These are phyloP conservation scores for Oxalis stricta DNA, from an alignment of 441 rosid genomes.

Conservation along the genomic window DNA sequence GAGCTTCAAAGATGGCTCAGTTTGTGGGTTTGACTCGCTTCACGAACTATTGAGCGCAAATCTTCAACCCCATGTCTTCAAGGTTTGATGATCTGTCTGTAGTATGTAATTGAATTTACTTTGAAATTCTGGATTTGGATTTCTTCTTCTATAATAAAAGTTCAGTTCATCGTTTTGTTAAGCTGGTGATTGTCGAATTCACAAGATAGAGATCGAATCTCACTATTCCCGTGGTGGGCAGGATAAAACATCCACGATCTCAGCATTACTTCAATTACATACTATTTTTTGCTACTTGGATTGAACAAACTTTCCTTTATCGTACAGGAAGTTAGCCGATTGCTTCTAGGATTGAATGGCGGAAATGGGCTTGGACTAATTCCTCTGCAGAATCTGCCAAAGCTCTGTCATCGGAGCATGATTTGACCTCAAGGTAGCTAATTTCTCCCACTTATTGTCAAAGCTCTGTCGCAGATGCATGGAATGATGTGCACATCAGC, in stretches of 20 bases:
- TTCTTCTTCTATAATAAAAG: not conserved
- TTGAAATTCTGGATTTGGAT: not conserved
- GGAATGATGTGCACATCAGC: no score
- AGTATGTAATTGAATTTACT: not conserved
- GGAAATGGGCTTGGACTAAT: constrained; percentile 41
- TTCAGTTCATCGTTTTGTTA: no score
- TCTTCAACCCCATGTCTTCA: constrained; percentile 64
- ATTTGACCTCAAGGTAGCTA: constrained; percentile 64
- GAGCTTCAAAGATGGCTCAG: constrained; percentile 34
- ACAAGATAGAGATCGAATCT: no score
- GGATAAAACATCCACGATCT: no score
- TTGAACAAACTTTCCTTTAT: not conserved
- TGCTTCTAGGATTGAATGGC: constrained; percentile 69
- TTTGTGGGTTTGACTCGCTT: constrained; percentile 73
- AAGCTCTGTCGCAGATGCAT: no score
- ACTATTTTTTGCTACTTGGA: not conserved
- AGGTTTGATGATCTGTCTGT: constrained; percentile 25
- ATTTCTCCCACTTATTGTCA: not conserved
- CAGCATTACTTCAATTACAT: not conserved
- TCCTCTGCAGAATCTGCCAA: constrained; percentile 37
- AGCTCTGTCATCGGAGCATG: constrained; percentile 36
- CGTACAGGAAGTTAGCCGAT: constrained; percentile 70
- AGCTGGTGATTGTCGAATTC: no score
- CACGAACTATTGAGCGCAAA: constrained; percentile 51
- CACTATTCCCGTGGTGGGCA: no score